These are phyloP conservation scores for Penicillium silybi DNA, from an alignment of 495 filamentous ascomycete genomes.

Conservation along the genomic window DNA sequence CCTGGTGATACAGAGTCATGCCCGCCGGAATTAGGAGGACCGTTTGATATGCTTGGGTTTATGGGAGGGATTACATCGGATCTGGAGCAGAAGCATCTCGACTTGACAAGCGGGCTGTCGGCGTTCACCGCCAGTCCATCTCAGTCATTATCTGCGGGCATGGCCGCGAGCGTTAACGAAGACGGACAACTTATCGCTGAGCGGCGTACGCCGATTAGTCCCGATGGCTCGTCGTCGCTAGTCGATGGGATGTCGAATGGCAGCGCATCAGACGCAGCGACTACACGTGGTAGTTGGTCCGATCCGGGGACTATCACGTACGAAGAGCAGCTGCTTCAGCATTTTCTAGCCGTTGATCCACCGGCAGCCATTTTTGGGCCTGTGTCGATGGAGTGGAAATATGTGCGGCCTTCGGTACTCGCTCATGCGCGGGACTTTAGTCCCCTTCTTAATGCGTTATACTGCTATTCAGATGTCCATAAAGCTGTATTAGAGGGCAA, in stretches of 20 bases:
- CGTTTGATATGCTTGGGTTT: constrained; percentile 40
- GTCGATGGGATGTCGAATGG: constrained; percentile 15
- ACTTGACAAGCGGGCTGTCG: constrained; percentile 28
- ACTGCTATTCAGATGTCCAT: constrained; percentile 37
- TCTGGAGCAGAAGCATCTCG: constrained; percentile 36
- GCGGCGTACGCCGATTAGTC: constrained; percentile 11
- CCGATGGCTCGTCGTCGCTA: constrained; percentile 13
- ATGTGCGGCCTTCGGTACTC: constrained; percentile 25
- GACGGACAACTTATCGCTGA: constrained; percentile 11
- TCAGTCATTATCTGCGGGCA: constrained; percentile 8
- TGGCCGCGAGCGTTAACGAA: background rate
- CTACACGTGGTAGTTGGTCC: constrained; percentile 18
- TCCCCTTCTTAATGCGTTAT: constrained; percentile 30
- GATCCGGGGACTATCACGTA: constrained; percentile 20
- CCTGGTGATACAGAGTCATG: constrained; percentile 13
- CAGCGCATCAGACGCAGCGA: constrained; percentile 12
- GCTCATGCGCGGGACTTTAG: constrained; percentile 24
- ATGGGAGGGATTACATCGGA: constrained; percentile 40
- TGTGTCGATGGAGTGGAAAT: constrained; percentile 35
- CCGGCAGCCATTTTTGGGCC: constrained; percentile 37
- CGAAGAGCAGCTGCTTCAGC: constrained; percentile 32
- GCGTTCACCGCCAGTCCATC: constrained; percentile 14
- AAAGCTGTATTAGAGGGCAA: constrained; percentile 29
- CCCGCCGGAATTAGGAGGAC: constrained; percentile 13
- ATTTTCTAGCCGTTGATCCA: constrained; percentile 30